Evolutionary conservation across 2,329 filamentous ascomycete species (phyloP).

Genomic region (Penicillium hesseltinei): DNA sequence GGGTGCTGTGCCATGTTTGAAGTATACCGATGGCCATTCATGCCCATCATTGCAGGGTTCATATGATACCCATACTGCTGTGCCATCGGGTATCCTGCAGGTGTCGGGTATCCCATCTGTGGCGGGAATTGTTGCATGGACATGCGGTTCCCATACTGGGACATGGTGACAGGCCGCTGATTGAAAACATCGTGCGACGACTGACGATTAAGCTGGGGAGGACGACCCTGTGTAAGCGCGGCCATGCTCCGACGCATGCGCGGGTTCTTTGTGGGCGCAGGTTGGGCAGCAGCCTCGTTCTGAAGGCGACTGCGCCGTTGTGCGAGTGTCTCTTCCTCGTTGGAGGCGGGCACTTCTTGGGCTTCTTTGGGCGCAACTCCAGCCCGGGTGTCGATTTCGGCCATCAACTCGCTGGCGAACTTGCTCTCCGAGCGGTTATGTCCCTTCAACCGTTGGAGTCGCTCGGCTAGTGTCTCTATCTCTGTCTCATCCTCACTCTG

Average conservation of each 20-base stretch:
- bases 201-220: slow-evolving; percentile 36
- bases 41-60: slow-evolving; percentile 28
- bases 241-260: slow-evolving; percentile 48
- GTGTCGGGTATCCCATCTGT: slow-evolving; percentile 20
- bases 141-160: slow-evolving; percentile 28
- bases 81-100: slow-evolving; percentile 18
- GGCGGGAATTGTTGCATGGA: slow-evolving; percentile 32
- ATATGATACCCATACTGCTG: slow-evolving; percentile 29
- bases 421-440: slow-evolving; percentile 37
- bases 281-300: slow-evolving; percentile 35
- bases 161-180: slow-evolving; percentile 15
- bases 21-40: slow-evolving; percentile 29
- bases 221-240: slow-evolving; percentile 54
- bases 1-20: slow-evolving; percentile 32
- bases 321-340: slow-evolving; percentile 47
- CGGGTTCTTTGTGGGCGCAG: slow-evolving; percentile 23
- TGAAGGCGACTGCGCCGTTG: slow-evolving; percentile 48
- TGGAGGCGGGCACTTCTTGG: slow-evolving; percentile 18
- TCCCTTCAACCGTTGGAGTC: slow-evolving; percentile 43
- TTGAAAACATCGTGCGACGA: slow-evolving; percentile 24
- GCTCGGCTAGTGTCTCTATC: slow-evolving; percentile 48
- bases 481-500: slow-evolving; percentile 43
- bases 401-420: slow-evolving; percentile 46
- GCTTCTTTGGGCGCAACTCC: slow-evolving; percentile 24
- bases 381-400: slow-evolving; percentile 39